phyloP scores from a whole-genome alignment of 345 rosid genomes.

The Nephelium lappaceum region DNA sequence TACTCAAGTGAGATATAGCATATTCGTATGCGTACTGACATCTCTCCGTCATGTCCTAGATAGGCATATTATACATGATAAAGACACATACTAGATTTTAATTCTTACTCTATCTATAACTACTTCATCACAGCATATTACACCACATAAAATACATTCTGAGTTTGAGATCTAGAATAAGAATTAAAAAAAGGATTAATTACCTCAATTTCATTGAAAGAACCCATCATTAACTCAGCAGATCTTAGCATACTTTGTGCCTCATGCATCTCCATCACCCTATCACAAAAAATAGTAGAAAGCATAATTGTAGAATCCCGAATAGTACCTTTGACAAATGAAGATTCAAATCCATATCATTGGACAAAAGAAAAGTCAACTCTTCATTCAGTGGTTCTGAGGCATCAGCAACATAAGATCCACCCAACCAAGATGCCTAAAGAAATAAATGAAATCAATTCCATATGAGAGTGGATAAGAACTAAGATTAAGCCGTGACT shows the following conservation, averaged over 20 bases:
- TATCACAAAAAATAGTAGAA: slow-evolving; percentile 28
- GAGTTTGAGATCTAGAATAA: not conserved
- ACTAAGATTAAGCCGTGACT: slow-evolving; percentile 36
- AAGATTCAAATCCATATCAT: slow-evolving; percentile 48
- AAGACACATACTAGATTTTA: too few species aligned
- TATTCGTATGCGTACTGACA: too few species aligned
- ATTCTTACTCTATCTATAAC: too few species aligned
- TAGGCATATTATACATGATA: too few species aligned
- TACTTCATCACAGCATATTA: not conserved
- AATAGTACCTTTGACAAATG: slow-evolving; percentile 71
- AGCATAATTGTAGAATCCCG: slow-evolving; percentile 6
- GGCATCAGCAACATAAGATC: slow-evolving; percentile 63
- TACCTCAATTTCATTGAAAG: slow-evolving; percentile 71
- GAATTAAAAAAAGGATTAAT: not conserved
- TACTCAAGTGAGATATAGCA: too few species aligned
- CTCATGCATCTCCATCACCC: slow-evolving; percentile 58
- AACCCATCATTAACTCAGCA: slow-evolving; percentile 78
- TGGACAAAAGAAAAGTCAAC: slow-evolving; percentile 52
- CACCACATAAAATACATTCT: not conserved
- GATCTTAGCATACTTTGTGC: slow-evolving; percentile 48
- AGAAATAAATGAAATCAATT: slow-evolving; percentile 9
- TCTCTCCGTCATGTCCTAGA: too few species aligned
- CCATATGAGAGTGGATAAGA: not conserved
- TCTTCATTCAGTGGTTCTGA: slow-evolving; percentile 52
- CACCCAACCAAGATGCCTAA: slow-evolving; percentile 90